Base-by-base conservation (phyloP, 257 asterid species). In the Ilex asprella region DNA sequence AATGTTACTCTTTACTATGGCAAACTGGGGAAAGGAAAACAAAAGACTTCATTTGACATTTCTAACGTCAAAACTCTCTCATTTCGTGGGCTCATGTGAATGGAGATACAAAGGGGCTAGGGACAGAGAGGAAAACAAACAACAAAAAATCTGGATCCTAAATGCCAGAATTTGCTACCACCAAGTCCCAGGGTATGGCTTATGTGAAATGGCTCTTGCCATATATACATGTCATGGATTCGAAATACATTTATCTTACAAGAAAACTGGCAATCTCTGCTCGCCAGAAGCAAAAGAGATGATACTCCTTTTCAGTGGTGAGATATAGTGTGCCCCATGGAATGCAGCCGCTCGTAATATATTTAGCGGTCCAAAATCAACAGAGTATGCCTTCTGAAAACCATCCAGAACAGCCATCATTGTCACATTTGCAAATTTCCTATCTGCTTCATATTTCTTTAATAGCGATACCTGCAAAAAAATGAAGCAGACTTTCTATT, bases 351-450 rank as follows among this genome's bases (percentile, higher is more conserved):
- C 99, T 2, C 97, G 79, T 63, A 93, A 58, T 3, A 81, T 70
- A 43, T 89, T 93, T 12, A 93, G 67, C 1, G 99, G 99, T 51
- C 85, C 90, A 30, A 89, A 82, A 81, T 89, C 95, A 39, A 87
- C 75, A 15, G 95, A 85, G 74, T 93, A 93, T 1, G 90, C 95
- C 90, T 89, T 93, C 73, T 93, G 99, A 67, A 93, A 80, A 16
- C 99, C 96, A 55, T 93, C 99, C 21, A 93, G 75, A 63, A 84
- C 64, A 30, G 96, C 94, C 96, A 89, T 87, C 97, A 93, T 76
- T 21, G 87, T 61, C 60, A 79, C 16, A 69, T 93, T 93, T 50
- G 90, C 96, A 39, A 87, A 73, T 75, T 76, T 93, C 73, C 99
- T 84, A 68, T 93, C 97, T 16, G 88, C 79, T 76, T 87, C 99